Conservation (phyloP, 345 rosid genomes). For the Rhodamnia argentea region DNA sequence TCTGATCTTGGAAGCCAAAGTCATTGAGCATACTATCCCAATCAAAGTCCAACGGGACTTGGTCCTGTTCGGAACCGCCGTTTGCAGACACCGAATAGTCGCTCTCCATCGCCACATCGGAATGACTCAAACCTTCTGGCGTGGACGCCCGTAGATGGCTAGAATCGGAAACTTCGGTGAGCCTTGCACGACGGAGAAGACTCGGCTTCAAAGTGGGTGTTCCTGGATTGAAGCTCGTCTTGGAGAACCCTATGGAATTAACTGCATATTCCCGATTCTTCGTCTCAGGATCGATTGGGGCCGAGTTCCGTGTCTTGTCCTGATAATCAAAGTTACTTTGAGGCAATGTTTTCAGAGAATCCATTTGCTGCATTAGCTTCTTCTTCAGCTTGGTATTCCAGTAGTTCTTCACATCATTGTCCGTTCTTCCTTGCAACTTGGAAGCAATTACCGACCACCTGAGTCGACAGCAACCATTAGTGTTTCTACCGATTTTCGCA, state of each 20-base stretch:
- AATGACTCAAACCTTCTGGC: not conserved
- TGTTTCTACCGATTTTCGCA: not conserved
- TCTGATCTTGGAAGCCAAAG: not conserved
- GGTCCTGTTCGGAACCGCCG: not conserved
- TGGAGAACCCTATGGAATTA: not conserved
- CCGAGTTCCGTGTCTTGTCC: not conserved
- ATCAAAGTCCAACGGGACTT: not conserved
- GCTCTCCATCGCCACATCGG: not conserved
- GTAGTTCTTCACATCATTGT: slow-evolving; percentile 8
- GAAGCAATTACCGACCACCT: slow-evolving; percentile 12
- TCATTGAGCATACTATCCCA: not conserved
- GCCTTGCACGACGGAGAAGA: not conserved
- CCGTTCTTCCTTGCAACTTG: slow-evolving; percentile 6
- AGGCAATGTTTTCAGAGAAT: not conserved
- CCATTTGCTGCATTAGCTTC: not conserved
- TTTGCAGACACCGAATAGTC: not conserved
- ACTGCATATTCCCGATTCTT: not conserved
- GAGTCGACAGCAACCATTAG: not conserved
- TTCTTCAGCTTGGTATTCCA: slow-evolving; percentile 12
- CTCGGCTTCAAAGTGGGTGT: not conserved
- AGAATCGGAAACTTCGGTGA: not conserved
- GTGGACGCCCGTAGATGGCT: not conserved
- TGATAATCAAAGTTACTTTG: not conserved
- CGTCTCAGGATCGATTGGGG: not conserved
- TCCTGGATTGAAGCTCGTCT: not conserved